Conservation (phyloP, 305 asterid species). For the Nicotiana rustica region DNA sequence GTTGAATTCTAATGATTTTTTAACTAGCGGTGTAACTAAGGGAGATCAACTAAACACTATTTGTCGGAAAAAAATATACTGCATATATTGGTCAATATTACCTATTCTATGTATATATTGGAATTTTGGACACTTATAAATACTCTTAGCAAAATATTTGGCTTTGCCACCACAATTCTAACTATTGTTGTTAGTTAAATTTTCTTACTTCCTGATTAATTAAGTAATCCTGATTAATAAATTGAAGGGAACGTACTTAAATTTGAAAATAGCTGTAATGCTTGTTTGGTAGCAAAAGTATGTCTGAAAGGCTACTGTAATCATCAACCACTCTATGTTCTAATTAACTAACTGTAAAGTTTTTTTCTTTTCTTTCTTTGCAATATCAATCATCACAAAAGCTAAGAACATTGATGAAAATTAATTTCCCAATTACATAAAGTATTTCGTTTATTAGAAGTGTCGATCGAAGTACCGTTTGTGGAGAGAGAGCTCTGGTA, state of each 20-base stretch:
- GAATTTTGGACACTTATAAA: too few species aligned
- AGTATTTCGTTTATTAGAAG: too few species aligned
- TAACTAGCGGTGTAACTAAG: too few species aligned
- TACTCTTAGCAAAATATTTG: too few species aligned
- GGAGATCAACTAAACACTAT: too few species aligned
- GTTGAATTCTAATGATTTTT: too few species aligned
- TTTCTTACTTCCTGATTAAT: background rate
- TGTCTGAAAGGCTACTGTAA: slow-evolving; percentile 3
- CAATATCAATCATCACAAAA: slow-evolving; percentile 13
- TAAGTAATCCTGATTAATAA: too few species aligned
- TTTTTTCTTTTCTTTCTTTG: background rate
- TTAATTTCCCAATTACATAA: background rate
- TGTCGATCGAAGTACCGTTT: too few species aligned
- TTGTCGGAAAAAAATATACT: too few species aligned
- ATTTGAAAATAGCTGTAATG: background rate
- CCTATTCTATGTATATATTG: too few species aligned
- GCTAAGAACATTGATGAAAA: background rate
- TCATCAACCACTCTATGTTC: slow-evolving; percentile 3
- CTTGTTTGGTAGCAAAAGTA: background rate
- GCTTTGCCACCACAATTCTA: background rate
- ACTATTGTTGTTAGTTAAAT: background rate
- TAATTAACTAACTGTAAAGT: slow-evolving; percentile 24
- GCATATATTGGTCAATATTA: too few species aligned
- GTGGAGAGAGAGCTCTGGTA: too few species aligned
- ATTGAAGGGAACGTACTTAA: background rate